Base-by-base conservation (phyloP, 805 yeast genomes). In the Candida boidinii region DNA sequence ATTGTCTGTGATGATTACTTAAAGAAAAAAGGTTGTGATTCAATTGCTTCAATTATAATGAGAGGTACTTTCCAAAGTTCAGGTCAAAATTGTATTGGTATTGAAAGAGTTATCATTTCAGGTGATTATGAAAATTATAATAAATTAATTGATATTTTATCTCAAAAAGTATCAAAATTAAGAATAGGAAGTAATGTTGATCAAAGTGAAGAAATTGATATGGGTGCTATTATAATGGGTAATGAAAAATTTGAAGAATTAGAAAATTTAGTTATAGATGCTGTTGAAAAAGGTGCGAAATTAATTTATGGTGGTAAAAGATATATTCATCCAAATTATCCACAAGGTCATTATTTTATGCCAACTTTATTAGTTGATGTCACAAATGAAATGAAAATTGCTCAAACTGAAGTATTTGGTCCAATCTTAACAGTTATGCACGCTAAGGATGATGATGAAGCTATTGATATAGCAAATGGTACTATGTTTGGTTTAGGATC, bases 51-150 rank as follows among this genome's bases (percentile, higher is more conserved):
- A 12, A 76, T 87, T 17, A 70, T 92, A 25, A 70, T 92, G 80
- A 70, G 99, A 50, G 99, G 98, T 23, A 80, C 95, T 1, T 92
- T 90, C 64, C 99, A 92, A 60, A 82, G 95, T 34, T 83, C 95
- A 0, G 99, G 99, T 10, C 99, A 92, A 60, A 92, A 92, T 54
- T 92, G 99, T 62, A 92, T 92, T 49, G 97, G 99, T 24, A 83
- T 92, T 34, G 99, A 92, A 60, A 70, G 98, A 37, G 94, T 92
- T 6, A 79, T 92, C 41, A 86, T 88, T 23, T 67, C 85, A 28
- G 82, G 81, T 5, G 53, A 48, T 23, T 36, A 34, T n/a, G 62
- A 64, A 26, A 73, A 76, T 18, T 88, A 92, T 57, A 79, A 74
- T 16, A 48, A 58, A 27, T 58, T 92, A 26, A 78, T 79, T 2